These are phyloP conservation scores for Botryotinia globosa DNA, from an alignment of 2,329 filamentous ascomycete species.

Conservation along the genomic window DNA sequence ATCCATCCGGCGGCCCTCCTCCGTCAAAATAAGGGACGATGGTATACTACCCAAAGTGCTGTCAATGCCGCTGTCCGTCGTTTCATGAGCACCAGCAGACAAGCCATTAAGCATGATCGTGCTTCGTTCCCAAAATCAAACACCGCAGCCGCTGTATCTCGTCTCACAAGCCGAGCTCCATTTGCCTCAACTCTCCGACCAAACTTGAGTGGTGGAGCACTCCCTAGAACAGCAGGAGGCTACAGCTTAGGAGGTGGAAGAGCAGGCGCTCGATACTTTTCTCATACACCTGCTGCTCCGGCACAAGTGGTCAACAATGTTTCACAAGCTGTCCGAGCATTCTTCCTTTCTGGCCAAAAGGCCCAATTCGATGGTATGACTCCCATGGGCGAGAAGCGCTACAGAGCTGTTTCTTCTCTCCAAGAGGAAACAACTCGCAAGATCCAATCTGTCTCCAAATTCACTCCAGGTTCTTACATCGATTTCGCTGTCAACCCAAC, in stretches of 20 bases:
- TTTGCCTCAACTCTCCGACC: constrained; percentile 88
- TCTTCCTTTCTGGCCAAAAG: constrained; percentile 87
- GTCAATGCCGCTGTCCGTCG: constrained; percentile 51
- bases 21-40: constrained; percentile 61
- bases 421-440: constrained; percentile 71
- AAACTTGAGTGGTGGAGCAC: constrained; percentile 83
- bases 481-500: constrained; percentile 88
- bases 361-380: constrained; percentile 80
- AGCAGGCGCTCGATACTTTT: constrained; percentile 81
- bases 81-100: constrained; percentile 38
- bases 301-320: constrained; percentile 94
- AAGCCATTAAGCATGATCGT: constrained; percentile 46
- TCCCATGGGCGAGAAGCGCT: constrained; percentile 71
- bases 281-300: constrained; percentile 77
- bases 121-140: constrained; percentile 55
- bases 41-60: constrained; percentile 56
- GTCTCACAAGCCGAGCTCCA: constrained; percentile 71
- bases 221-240: constrained; percentile 84
- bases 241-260: constrained; percentile 71
- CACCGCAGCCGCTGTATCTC: constrained; percentile 54
- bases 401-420: constrained; percentile 70
- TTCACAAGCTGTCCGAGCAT: constrained; percentile 87
- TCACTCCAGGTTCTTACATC: constrained; percentile 72
- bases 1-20: constrained; percentile 58
- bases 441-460: constrained; percentile 57